Base-by-base conservation (phyloP, 805 yeast genomes). In the Candida germanica region DNA sequence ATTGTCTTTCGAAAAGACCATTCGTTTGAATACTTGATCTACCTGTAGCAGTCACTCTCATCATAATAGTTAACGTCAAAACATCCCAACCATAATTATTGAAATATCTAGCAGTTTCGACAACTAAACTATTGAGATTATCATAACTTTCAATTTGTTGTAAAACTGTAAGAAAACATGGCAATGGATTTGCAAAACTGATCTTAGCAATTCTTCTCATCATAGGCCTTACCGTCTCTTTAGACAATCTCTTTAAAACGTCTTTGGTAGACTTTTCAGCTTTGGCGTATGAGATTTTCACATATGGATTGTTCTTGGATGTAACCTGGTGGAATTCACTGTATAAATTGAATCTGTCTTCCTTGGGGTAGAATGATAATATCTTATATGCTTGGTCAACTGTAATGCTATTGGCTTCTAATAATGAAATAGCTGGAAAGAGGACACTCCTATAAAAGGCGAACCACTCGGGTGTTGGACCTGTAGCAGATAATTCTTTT, bases 141-240 rank as follows among this genome's bases (percentile, higher is more conserved):
- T 84, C 95, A 54, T 91, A 91, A 63, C 93, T 87, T 58, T 91
- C 98, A 44, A 91, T 78, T 52, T 87, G 96, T 30, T 78, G 77
- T 8, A 89, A 68, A 30, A 86, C 71, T 0, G 85, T 80, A 15
- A 75, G 61, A 29, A 89, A 75, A 10, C 88, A 77, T 2, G 94
- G 83, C 13, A 88, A 54, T 2, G 98, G 97, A 54, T 87, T 87
- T 1, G 83, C 61, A 40, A 77, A 80, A 14, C 88, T 74, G 9
- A 87, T 68, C 45, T 80, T 79, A 0, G 94, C 83, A 16, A 91
- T 62, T 30, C 77, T 69, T 42, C 88, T 70, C 75, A 83, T 82
- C 75, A 85, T 81, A 15, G 77, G 75, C 17, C 72, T 67, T 1
- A 84, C 80, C 42, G 86, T 88, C 43, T 86, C 89, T 30, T 81